Evolutionary conservation across 2,329 filamentous ascomycete genomes (phyloP), one percentile per base, ranked within the genome.

Genomic region (Penicillium hordei): DNA sequence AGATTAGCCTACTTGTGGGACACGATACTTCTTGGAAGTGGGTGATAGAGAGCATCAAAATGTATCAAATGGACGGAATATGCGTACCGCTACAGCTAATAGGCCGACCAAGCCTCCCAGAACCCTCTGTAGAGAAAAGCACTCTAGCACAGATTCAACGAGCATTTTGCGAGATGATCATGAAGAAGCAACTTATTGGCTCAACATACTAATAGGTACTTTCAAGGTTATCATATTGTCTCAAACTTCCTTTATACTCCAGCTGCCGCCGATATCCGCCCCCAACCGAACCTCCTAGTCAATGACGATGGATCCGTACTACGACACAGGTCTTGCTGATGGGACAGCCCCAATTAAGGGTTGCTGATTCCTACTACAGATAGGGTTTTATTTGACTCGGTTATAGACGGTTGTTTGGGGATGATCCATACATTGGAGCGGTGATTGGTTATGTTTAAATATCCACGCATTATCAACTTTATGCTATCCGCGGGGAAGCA

Each of bases 111-210:
- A 40, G 44, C 63, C 63, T 21, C 55, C 55, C 15, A 54, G 52
- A n/a, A 60, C 48, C 33, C 58, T 54, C 38, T 65, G 51, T 15
- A 68, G 2, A 2, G 63, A 61, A 33, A 69, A 42, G 25, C 55
- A 59, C 34, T 58, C 60, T 43, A 68, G 27, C 17, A 63, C 44
- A 8, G 68, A 57, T 60, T 66, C 65, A 48, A 66, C 48, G 19
- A 70, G 45, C 67, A 70, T 70, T 17, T n/a, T 67, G 34, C 19
- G 29, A 57, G 27, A 42, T 52, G 33, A 15, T 58, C 50, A 58
- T 36, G 23, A 34, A 50, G 49, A 21, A 38, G 10, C 25, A 25
- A 48, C 5, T 27, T 27, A 15, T 40, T 29, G 38, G 48, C 44
- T 60, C 49, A 52, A 51, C 9, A 31, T 23, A 21, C 48, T 46